These are phyloP conservation scores for Tetrapisispora iriomotensis DNA, from an alignment of 805 yeast genomes.

Conservation along the genomic window DNA sequence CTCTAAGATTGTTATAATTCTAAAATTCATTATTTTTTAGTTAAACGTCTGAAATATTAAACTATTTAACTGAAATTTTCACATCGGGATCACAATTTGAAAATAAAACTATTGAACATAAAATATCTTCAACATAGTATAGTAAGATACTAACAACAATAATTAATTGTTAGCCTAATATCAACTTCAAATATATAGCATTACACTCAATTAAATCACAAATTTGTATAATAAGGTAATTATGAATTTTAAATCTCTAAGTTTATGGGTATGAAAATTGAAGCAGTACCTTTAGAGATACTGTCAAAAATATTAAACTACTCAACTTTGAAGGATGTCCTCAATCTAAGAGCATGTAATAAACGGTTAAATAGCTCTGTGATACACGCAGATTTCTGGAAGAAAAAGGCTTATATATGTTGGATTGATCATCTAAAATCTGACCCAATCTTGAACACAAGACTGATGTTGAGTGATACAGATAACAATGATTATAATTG, in stretches of 20 bases:
- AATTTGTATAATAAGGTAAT: background rate
- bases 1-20: background rate
- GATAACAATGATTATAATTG: background rate
- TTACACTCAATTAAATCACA: background rate
- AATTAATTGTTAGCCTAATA: too few relatives aligned
- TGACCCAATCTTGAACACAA: background rate
- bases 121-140: too few relatives aligned
- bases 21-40: too few relatives aligned
- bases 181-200: too few relatives aligned
- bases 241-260: too few relatives aligned
- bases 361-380: background rate
- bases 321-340: background rate
- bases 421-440: background rate
- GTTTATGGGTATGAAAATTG: background rate
- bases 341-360: background rate
- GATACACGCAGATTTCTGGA: background rate
- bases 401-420: too few relatives aligned
- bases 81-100: too few relatives aligned
- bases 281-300: background rate
- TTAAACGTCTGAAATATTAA: too few relatives aligned
- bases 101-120: too few relatives aligned
- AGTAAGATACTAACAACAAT: too few relatives aligned
- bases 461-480: background rate
- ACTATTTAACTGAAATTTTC: too few relatives aligned
- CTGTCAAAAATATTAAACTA: background rate